These are phyloP conservation scores for Pisolithus tinctorius DNA, from an alignment of 768 basidiomycete genomes.

Conservation along the genomic window DNA sequence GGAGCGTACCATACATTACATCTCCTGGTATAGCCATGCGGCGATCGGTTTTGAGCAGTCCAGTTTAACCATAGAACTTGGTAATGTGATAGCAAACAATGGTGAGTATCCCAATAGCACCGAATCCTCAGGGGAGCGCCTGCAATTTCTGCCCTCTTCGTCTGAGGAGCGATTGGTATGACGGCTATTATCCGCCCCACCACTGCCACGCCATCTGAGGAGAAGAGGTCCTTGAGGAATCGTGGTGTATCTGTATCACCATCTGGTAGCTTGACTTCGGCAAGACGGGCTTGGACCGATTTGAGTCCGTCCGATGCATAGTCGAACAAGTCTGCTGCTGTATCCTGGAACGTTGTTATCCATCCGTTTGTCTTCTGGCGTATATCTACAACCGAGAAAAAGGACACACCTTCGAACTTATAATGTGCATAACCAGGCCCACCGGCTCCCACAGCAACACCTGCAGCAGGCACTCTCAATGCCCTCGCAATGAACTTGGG, in stretches of 20 bases:
- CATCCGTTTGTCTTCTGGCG: slow-evolving; percentile 61
- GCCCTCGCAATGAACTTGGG: slow-evolving; percentile 85
- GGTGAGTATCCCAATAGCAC: too few species aligned
- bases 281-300: slow-evolving; percentile 49
- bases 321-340: slow-evolving; percentile 53
- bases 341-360: slow-evolving; percentile 59
- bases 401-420: slow-evolving; percentile 80
- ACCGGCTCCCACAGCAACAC: slow-evolving; percentile 84
- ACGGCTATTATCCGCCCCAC: slow-evolving; percentile 10
- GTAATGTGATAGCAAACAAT: too few species aligned
- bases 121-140: slow-evolving; percentile 41
- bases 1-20: too few species aligned
- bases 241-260: slow-evolving; percentile 55
- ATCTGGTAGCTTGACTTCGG: slow-evolving; percentile 52
- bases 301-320: slow-evolving; percentile 67
- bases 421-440: slow-evolving; percentile 93
- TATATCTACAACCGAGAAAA: slow-evolving; percentile 44
- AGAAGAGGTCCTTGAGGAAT: slow-evolving; percentile 67
- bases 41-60: too few species aligned
- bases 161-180: slow-evolving; percentile 19
- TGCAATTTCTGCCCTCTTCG: slow-evolving; percentile 30
- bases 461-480: slow-evolving; percentile 83
- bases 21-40: too few species aligned
- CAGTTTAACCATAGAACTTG: too few species aligned
- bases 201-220: slow-evolving; percentile 26